Conservation (phyloP, 495 filamentous ascomycete genomes). For the Aspergillus wentii region DNA sequence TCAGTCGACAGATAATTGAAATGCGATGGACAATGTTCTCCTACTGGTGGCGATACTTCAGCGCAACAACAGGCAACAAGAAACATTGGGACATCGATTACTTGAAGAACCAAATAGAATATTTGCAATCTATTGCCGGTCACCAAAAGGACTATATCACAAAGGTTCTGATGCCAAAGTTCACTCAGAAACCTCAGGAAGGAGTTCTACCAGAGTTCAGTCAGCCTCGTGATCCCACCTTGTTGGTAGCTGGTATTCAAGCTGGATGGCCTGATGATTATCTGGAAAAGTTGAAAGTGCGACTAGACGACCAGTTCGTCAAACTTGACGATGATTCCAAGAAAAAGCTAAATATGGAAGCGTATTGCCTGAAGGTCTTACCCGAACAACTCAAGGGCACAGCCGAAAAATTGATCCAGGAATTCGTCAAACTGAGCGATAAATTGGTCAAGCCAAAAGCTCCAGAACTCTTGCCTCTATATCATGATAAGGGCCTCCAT, state of each 20-base stretch:
- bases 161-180: too few relatives aligned
- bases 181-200: constrained; percentile 5
- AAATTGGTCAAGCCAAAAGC: not conserved
- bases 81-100: too few relatives aligned
- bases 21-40: constrained; percentile 17
- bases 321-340: too few relatives aligned
- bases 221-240: constrained; percentile 37
- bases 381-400: constrained; percentile 7
- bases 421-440: constrained; percentile 11
- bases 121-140: too few relatives aligned
- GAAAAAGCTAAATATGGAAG: too few relatives aligned
- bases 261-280: constrained; percentile 44
- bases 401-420: constrained; percentile 11
- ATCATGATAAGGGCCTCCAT: too few relatives aligned
- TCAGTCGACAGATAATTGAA: constrained; percentile 1
- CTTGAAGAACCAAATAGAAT: too few relatives aligned
- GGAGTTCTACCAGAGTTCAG: constrained; percentile 17
- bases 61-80: too few relatives aligned
- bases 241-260: constrained; percentile 37
- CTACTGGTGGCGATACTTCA: constrained; percentile 9
- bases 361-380: constrained; percentile 5
- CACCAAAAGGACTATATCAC: too few relatives aligned
- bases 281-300: constrained; percentile 25
- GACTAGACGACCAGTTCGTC: constrained; percentile 24
- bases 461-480: too few relatives aligned